These are phyloP conservation scores for Chloranthus sessilifolius DNA, from an alignment of 164 flowering plant genomes.

Conservation along the genomic window DNA sequence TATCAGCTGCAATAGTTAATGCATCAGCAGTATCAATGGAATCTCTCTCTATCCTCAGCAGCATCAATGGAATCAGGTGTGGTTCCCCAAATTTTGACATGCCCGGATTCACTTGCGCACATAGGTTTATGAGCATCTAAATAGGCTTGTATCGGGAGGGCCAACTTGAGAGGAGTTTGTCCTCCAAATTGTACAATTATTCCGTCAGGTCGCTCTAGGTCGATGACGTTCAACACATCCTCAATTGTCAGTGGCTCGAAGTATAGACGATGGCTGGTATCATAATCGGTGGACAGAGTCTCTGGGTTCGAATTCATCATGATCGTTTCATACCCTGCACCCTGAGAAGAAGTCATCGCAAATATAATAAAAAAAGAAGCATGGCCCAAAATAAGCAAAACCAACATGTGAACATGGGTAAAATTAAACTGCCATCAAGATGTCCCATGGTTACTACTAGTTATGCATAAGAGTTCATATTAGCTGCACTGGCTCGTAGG, in stretches of 20 bases:
- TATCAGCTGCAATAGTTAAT: slow-evolving; percentile 57
- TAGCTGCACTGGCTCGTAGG: too few relatives aligned
- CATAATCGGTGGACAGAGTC: slow-evolving; percentile 96
- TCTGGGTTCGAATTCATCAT: slow-evolving; percentile 99
- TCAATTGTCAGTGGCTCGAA: slow-evolving; percentile 96
- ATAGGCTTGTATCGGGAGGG: slow-evolving; percentile 73
- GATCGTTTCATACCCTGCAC: slow-evolving; percentile 87
- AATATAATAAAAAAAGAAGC: too few relatives aligned
- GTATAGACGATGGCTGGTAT: slow-evolving; percentile 94
- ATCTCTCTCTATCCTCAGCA: slow-evolving; percentile 84
- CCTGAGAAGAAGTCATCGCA: too few relatives aligned
- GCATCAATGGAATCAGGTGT: slow-evolving; percentile 92
- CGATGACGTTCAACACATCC: slow-evolving; percentile 79
- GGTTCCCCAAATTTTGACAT: slow-evolving; percentile 81
- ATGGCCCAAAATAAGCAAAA: too few relatives aligned
- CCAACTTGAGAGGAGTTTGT: slow-evolving; percentile 79
- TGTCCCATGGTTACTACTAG: too few relatives aligned
- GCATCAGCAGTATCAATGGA: slow-evolving; percentile 77
- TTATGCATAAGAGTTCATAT: too few relatives aligned
- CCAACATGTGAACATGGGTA: too few relatives aligned
- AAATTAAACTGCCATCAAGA: too few relatives aligned
- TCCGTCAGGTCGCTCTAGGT: slow-evolving; percentile 87
- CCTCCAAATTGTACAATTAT: slow-evolving; percentile 94
- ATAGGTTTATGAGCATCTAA: slow-evolving; percentile 53
- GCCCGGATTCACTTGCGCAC: slow-evolving; percentile 57